phyloP scores from a whole-genome alignment of 805 yeast species.

The Torulaspora microellipsoides region DNA sequence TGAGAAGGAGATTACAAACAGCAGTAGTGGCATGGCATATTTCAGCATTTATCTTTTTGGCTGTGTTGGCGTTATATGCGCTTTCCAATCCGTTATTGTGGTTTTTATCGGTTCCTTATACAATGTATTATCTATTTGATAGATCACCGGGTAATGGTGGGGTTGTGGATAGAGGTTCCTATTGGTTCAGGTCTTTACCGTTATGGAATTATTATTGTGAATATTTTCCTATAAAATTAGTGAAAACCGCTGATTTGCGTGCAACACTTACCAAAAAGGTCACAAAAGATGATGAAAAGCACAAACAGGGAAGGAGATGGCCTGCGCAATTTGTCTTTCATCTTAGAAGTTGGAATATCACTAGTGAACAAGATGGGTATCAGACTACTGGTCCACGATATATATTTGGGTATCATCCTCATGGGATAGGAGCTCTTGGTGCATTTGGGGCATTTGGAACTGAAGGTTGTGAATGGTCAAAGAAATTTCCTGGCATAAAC shows the following conservation, averaged over 20 bases:
- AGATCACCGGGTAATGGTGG: conserved; percentile 74
- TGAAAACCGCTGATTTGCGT: conserved; percentile 60
- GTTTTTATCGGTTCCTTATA: conserved; percentile 62
- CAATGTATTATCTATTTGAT: conserved; percentile 53
- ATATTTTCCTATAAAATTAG: conserved; percentile 75
- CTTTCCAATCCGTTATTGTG: conserved; percentile 61
- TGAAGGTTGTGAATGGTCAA: conserved; percentile 67
- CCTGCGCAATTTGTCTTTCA: conserved; percentile 2
- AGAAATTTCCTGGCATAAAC: conserved; percentile 78
- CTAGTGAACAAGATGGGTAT: conserved; percentile 26
- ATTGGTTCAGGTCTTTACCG: conserved; percentile 49
- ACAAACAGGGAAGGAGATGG: neutral
- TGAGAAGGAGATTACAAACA: conserved; percentile 58
- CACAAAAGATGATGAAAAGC: conserved; percentile 9
- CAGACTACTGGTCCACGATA: conserved; percentile 62
- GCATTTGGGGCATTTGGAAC: conserved; percentile 81
- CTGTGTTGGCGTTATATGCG: conserved; percentile 50
- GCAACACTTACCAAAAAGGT: conserved; percentile 58
- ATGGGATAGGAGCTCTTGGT: conserved; percentile 91
- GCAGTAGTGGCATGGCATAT: conserved; percentile 69
- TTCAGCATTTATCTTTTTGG: conserved; percentile 52
- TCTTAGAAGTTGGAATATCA: conserved; percentile 7
- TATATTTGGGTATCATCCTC: conserved; percentile 93
- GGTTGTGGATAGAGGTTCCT: conserved; percentile 52
- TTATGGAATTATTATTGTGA: conserved; percentile 69